These are phyloP conservation scores for Berkeleyomyces rouxiae DNA, from an alignment of 2,329 filamentous ascomycete genomes.

Conservation along the genomic window DNA sequence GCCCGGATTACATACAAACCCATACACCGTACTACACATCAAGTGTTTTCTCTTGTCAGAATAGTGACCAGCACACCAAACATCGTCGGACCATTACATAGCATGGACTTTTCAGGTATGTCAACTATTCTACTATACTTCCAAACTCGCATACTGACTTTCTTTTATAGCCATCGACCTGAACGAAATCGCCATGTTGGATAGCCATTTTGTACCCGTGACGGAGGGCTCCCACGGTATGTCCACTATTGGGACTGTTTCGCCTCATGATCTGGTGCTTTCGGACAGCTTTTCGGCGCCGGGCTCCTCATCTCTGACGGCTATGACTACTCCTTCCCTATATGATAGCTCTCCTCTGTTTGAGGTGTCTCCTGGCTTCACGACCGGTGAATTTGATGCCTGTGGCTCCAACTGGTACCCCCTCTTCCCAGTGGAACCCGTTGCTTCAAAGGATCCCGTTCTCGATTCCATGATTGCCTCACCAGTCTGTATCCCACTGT, in stretches of 20 bases:
- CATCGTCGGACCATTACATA: background rate
- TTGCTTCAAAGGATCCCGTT: constrained; percentile 15
- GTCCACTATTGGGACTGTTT: constrained; percentile 53
- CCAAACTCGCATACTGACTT: constrained; percentile 1
- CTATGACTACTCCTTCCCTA: constrained; percentile 70
- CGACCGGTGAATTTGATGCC: constrained; percentile 37
- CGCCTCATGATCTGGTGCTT: constrained; percentile 64
- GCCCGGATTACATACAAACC: background rate
- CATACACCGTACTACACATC: background rate
- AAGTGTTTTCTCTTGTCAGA: background rate
- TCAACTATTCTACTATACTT: constrained; percentile 20
- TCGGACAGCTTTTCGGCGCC: constrained; percentile 60
- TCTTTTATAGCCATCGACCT: constrained; percentile 36
- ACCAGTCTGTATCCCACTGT: constrained; percentile 6
- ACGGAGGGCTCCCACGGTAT: background rate
- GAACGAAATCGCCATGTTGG: constrained; percentile 41
- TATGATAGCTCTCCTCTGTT: constrained; percentile 60
- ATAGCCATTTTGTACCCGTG: constrained; percentile 28
- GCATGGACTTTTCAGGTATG: constrained; percentile 11
- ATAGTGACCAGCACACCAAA: background rate
- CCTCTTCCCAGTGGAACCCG: constrained; percentile 43
- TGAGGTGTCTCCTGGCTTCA: constrained; percentile 57
- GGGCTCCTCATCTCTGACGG: constrained; percentile 65
- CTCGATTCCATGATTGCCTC: constrained; percentile 13
- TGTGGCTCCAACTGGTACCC: constrained; percentile 50